Evolutionary conservation across 371 early-diverging fungal genomes (phyloP).

Genomic region (Mortierella sp.): DNA sequence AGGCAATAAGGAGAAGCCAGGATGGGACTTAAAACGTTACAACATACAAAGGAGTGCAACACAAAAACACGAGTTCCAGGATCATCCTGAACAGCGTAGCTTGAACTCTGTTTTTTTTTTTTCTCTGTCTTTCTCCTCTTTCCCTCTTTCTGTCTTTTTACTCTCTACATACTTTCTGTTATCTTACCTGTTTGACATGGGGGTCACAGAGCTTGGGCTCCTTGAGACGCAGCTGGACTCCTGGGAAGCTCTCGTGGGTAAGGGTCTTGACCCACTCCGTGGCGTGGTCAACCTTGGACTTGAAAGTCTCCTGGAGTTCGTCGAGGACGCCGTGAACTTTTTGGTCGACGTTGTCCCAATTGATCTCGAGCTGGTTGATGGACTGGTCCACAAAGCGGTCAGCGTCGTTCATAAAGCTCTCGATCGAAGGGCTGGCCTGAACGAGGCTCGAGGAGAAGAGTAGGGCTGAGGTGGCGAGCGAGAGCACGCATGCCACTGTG

Average conservation of each 20-base stretch:
- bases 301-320: slow-evolving; percentile 44
- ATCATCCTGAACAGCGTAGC: no score
- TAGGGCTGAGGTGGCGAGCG: slow-evolving; percentile 48
- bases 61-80: no score
- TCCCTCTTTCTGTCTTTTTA: no score
- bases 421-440: slow-evolving; percentile 33
- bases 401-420: slow-evolving; percentile 31
- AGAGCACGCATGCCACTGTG: slow-evolving; percentile 46
- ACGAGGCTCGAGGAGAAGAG: slow-evolving; percentile 31
- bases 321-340: slow-evolving; percentile 48
- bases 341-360: slow-evolving; percentile 50
- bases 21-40: no score
- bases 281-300: slow-evolving; percentile 38
- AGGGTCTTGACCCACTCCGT: slow-evolving; percentile 58
- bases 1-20: no score
- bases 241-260: slow-evolving; percentile 74
- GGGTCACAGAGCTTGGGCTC: slow-evolving; percentile 82
- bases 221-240: slow-evolving; percentile 79
- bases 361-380: slow-evolving; percentile 35
- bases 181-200: slow-evolving; percentile 75
- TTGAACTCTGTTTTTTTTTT: no score
- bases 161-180: no score
- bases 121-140: no score
- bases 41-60: no score
- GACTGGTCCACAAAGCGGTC: slow-evolving; percentile 52